Evolutionary conservation across 305 asterid genomes (phyloP), one percentile per base, ranked within the genome.

Genomic region (Euphrasia arctica): DNA sequence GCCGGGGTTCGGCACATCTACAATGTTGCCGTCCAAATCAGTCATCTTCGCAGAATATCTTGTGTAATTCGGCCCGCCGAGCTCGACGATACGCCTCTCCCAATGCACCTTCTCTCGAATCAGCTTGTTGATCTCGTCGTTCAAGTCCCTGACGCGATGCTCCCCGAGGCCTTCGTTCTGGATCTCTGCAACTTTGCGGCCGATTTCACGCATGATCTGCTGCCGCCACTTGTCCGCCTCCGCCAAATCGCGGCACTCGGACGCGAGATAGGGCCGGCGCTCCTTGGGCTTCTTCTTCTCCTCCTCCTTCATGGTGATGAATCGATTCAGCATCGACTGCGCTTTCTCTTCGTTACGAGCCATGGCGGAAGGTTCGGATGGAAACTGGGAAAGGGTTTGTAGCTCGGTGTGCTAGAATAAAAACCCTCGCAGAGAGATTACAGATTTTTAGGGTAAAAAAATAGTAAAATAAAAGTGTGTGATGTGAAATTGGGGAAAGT

Each of bases 321-420:
- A 93, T 1, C 97, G 85, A 18, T 93, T 93, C 41, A 93, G 86
- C 95, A 93, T 93, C 58, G 96, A 93, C 71, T 93, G 98, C 36
- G 98, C 95, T 77, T 93, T 93, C 94, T 90, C 98, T 60, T 93
- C 96, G 73, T 93, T 93, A 62, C 98, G 94, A 74, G 97, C 97
- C 98, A 90, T 90, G 84, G 86, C 60, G 70, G 75, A 60, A 54
- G 72, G 69, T 63, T 74, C 64, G 15, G 18, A 6, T n/a, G 5
- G 60, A 67, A 52, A 51, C 55, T 5, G 72, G 76, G 70, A 57
- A 28, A 10, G 9, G 1, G 22, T 18, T 41, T 41, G 47, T 42
- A 31, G 34, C 12, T 9, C n/a, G 66, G 57, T 51, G 14, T 18
- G 22, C 49, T 32, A 52, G 66, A 64, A 39, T 12, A 34, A 60